Evolutionary conservation across 331 rosid species (phyloP).

Genomic region (Stylosanthes scabra): DNA sequence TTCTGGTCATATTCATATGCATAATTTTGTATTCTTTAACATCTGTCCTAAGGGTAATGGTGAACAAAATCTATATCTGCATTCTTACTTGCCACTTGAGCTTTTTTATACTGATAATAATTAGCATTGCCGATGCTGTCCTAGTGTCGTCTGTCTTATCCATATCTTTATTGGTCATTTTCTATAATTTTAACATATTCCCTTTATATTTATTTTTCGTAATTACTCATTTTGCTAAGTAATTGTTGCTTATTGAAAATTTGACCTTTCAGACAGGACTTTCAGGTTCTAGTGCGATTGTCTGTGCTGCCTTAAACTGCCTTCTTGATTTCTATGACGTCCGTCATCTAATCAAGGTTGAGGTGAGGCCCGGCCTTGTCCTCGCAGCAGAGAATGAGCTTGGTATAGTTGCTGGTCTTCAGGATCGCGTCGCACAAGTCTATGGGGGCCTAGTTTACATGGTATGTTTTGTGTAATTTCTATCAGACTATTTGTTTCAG

Average conservation of each 20-base stretch:
- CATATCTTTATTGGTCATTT: not conserved
- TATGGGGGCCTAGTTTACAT: constrained; percentile 91
- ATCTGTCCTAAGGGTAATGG: not conserved
- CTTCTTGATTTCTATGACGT: constrained; percentile 82
- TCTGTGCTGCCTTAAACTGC: constrained; percentile 87
- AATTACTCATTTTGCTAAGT: constrained; percentile 5
- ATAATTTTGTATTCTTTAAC: not conserved
- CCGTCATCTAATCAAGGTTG: constrained; percentile 70
- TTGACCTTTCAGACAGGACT: constrained; percentile 80
- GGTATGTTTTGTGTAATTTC: constrained; percentile 49
- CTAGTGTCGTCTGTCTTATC: not conserved
- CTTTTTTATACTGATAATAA: not conserved
- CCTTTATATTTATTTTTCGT: not conserved
- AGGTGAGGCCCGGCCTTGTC: constrained; percentile 76
- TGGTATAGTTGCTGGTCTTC: constrained; percentile 97
- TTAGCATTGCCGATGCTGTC: not conserved
- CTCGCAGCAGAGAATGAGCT: constrained; percentile 86
- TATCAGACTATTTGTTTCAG: not conserved
- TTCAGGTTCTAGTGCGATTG: constrained; percentile 95
- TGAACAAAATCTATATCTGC: not conserved
- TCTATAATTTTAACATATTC: not conserved
- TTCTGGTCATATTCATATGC: too few species aligned
- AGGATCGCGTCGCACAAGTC: constrained; percentile 93
- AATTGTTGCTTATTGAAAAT: constrained; percentile 15
- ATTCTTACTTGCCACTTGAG: too few species aligned